phyloP scores from a whole-genome alignment of 306 rosid species.

The Ochetophila trinervis region DNA sequence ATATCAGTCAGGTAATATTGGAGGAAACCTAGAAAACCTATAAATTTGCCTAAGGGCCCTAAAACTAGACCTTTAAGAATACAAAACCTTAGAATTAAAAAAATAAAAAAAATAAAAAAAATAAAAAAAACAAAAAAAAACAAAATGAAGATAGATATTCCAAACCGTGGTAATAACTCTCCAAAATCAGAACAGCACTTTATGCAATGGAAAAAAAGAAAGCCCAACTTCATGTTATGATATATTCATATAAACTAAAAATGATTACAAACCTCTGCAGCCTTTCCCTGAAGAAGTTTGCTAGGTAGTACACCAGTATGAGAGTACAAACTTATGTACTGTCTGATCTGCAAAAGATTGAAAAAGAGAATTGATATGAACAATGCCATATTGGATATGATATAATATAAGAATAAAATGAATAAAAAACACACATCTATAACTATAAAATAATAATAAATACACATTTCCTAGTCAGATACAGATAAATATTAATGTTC shows the following conservation, averaged over 20 bases:
- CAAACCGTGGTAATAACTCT: too few species aligned
- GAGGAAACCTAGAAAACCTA: conserved; percentile 1
- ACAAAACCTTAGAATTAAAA: neutral
- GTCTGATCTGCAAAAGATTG: conserved; percentile 62
- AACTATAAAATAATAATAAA: too few species aligned
- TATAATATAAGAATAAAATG: neutral
- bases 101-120: neutral
- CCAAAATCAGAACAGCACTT: neutral
- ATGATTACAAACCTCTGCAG: conserved; percentile 60
- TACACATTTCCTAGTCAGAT: too few species aligned
- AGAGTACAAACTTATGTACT: conserved; percentile 70
- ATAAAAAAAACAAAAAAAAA: too few species aligned
- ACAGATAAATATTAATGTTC: neutral
- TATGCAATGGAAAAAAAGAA: neutral
- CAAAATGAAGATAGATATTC: too few species aligned
- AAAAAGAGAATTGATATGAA: neutral
- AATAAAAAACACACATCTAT: too few species aligned
- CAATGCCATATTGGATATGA: neutral
- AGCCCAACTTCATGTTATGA: neutral
- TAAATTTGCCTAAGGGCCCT: too few species aligned
- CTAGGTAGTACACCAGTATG: conserved; percentile 76
- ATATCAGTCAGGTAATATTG: neutral
- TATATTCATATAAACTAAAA: conserved; percentile 2
- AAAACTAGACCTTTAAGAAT: too few species aligned
- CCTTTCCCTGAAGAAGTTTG: conserved; percentile 69